Conservation (phyloP, 2,329 filamentous ascomycete genomes). For the Hypoxylon sp. region DNA sequence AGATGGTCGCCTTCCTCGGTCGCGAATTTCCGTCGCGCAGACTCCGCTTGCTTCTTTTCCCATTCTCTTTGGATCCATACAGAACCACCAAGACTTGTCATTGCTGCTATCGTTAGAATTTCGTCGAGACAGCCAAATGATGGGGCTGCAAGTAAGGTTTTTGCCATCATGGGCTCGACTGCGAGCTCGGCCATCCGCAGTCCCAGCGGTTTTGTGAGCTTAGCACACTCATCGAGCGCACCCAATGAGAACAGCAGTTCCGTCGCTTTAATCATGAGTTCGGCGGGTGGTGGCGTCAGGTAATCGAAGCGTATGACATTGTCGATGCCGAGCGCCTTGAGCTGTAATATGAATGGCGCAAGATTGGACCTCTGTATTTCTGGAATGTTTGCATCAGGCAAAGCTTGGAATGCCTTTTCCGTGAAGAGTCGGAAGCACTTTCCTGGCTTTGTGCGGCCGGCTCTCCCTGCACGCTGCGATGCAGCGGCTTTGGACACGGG, state of each 20-base stretch:
- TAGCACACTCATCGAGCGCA: slow-evolving; percentile 87
- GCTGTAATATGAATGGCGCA: slow-evolving; percentile 84
- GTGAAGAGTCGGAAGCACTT: slow-evolving; percentile 96
- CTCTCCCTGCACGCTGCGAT: slow-evolving; percentile 88
- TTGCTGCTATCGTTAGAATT: slow-evolving; percentile 90
- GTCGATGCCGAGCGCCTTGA: slow-evolving; percentile 94
- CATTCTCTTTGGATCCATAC: slow-evolving; percentile 85
- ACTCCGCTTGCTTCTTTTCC: slow-evolving; percentile 78
- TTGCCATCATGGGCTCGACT: slow-evolving; percentile 95
- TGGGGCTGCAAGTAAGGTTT: slow-evolving; percentile 78
- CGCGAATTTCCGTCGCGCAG: slow-evolving; percentile 80
- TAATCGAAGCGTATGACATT: slow-evolving; percentile 93
- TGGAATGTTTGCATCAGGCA: slow-evolving; percentile 79
- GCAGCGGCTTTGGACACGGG: slow-evolving; percentile 90
- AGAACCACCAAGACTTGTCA: slow-evolving; percentile 85
- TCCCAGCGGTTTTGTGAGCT: slow-evolving; percentile 88
- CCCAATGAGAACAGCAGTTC: slow-evolving; percentile 88
- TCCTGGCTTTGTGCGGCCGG: slow-evolving; percentile 85
- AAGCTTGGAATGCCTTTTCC: slow-evolving; percentile 70
- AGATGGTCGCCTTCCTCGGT: slow-evolving; percentile 94
- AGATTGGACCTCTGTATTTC: slow-evolving; percentile 94
- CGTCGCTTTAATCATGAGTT: slow-evolving; percentile 83
- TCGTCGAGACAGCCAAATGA: slow-evolving; percentile 83
- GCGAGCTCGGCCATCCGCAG: slow-evolving; percentile 91
- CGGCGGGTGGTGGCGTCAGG: slow-evolving; percentile 82